These are phyloP conservation scores for Parietaria judaica DNA, from an alignment of 306 rosid species.

Conservation along the genomic window DNA sequence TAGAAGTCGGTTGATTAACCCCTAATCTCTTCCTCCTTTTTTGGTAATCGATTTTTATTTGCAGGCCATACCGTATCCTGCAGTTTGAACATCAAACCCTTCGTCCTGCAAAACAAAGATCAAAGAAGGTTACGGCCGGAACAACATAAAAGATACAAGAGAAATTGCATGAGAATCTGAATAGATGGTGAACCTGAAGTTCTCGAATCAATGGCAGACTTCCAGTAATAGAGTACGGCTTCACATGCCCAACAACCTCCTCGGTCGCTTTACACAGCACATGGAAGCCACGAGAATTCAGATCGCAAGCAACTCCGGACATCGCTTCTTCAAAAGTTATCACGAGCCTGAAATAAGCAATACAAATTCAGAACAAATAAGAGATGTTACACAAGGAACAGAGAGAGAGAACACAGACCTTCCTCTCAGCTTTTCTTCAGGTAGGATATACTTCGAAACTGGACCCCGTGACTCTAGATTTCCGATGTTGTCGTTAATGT, in stretches of 20 bases:
- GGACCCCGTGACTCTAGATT: constrained; percentile 80
- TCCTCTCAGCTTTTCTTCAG: constrained; percentile 74
- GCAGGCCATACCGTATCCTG: constrained; percentile 64
- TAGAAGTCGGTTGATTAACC: too few relatives aligned
- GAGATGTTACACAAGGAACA: background rate
- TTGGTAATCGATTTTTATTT: too few relatives aligned
- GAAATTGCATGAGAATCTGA: background rate
- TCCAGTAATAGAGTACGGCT: constrained; percentile 91
- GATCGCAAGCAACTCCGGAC: constrained; percentile 88
- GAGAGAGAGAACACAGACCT: constrained; percentile 40
- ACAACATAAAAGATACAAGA: constrained; percentile 2
- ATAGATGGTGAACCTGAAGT: constrained; percentile 49
- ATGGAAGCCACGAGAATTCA: constrained; percentile 69
- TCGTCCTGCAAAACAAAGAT: constrained; percentile 46
- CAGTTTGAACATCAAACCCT: constrained; percentile 89
- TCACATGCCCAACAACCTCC: constrained; percentile 79
- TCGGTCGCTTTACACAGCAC: constrained; percentile 91
- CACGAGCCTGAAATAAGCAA: constrained; percentile 45
- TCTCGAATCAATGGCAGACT: constrained; percentile 86
- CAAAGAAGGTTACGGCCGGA: constrained; percentile 2
- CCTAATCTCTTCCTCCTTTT: too few relatives aligned
- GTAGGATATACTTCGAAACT: constrained; percentile 72
- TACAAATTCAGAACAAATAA: background rate
- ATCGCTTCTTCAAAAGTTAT: constrained; percentile 54
- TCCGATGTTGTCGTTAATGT: constrained; percentile 51